A percentile compares a stretch with the other conserved stretches of the same genome.
Evolutionary conservation across 805 yeast genomes (phyloP).

Genomic region (Kuraishia floccosa): DNA sequence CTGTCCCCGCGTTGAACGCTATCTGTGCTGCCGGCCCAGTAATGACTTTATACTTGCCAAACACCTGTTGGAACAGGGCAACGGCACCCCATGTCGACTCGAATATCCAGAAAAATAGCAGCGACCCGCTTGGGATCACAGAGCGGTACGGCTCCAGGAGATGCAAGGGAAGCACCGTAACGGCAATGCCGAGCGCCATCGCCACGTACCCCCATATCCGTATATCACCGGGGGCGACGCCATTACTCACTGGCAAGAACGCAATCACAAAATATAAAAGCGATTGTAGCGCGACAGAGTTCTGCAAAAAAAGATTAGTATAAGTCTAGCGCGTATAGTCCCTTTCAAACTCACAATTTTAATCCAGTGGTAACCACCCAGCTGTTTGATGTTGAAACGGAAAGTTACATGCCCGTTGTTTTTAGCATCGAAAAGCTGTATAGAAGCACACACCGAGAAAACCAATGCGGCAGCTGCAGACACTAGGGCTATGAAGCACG

Average conservation of each 20-base stretch:
- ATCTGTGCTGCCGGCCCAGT: not conserved
- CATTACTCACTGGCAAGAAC: not conserved
- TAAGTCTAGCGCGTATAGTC: constrained; percentile 6
- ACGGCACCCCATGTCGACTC: constrained; percentile 6
- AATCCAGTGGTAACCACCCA: constrained; percentile 5
- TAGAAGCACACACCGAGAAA: constrained; percentile 8
- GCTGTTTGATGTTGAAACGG: no score
- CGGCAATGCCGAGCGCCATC: constrained; percentile 6
- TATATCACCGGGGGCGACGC: constrained; percentile 2
- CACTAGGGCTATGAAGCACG: constrained; percentile 16
- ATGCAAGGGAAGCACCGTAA: constrained; percentile 29
- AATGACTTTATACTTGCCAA: constrained; percentile 6
- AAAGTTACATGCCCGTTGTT: no score
- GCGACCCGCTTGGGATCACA: constrained; percentile 23
- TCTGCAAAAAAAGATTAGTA: constrained; percentile 6
- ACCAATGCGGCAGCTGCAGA: constrained; percentile 5
- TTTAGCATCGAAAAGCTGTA: not conserved
- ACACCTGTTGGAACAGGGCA: constrained; percentile 4
- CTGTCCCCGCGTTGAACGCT: constrained; percentile 1
- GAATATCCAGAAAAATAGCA: constrained; percentile 29
- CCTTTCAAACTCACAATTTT: no score
- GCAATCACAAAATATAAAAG: constrained; percentile 4
- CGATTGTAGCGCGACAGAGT: constrained; percentile 4
- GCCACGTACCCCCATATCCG: constrained; percentile 6
- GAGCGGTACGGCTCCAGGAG: constrained; percentile 28